Base-by-base conservation (phyloP, 306 rosid genomes). In the Acacia confusa region DNA sequence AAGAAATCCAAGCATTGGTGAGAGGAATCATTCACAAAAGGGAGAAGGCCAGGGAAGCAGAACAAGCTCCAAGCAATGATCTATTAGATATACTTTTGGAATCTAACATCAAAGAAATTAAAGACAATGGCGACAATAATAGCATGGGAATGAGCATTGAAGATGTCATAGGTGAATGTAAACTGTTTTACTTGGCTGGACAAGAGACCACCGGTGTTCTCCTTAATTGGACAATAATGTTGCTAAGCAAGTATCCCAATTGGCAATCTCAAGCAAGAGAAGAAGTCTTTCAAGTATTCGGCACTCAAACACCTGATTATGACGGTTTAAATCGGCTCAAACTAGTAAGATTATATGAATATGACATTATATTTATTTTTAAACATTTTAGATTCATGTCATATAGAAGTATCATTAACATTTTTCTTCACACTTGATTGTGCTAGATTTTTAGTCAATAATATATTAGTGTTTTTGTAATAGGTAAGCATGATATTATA, bases 251-350 rank as follows among this genome's bases (percentile, higher is more conserved):
- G 60, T 69, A 58, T 68, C 80, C 57, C 25, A 25, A 68, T 7
- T 83, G 89, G 89, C 87, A 86, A 66, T 74, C 81, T 11, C 27
- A 45, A 38, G 89, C 87, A 17, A 83, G 89, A 74, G 57, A 73
- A 8, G 89, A 86, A 66, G 83, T 84, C 22, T 13, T 67, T 8
- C 79, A 15, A 58, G 47, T 50, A 9, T 84, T 84, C 28, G 83
- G 87, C n/a, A 17, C 47, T 55, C 36, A 70, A 3, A 52, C 70
- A 10, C 89, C 77, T 19, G 70, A 84, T 14, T 84, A 34, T 8
- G 80, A 78, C 40, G 81, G 75, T 0, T 72, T 87, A 44, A 14
- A 22, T 17, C 78, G 40, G 20, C 61, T 87, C 8, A 82, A 70
- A 84, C 45, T 43, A 1, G 86, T 84, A 60, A 75, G 82, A 20